phyloP scores from a whole-genome alignment of 1,139 yeast genomes.

The Scheffersomyces illinoinensis region DNA sequence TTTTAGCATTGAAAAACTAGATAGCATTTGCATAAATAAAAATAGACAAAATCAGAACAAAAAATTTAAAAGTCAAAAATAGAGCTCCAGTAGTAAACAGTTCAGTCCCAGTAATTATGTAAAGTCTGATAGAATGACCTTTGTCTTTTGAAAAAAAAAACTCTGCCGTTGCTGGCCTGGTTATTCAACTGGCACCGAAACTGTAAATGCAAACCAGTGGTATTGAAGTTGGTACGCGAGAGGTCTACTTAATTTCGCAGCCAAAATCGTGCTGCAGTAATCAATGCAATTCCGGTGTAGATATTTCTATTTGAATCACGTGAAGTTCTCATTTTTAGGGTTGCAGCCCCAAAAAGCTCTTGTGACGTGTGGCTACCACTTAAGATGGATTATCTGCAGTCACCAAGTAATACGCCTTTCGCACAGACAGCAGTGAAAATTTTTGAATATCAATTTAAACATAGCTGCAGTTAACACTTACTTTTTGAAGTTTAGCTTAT shows the following conservation, averaged over 20 bases:
- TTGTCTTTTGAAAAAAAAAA: no score
- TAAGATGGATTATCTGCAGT: background rate
- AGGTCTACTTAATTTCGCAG: background rate
- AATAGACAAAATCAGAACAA: no score
- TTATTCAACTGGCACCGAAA: background rate
- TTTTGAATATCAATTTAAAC: constrained; percentile 12
- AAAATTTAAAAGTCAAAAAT: no score
- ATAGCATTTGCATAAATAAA: background rate
- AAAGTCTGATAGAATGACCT: no score
- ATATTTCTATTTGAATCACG: background rate
- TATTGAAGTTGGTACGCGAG: background rate
- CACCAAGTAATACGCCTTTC: constrained; percentile 6
- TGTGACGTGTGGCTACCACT: background rate
- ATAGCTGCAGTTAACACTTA: background rate
- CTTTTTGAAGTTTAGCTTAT: constrained; percentile 7
- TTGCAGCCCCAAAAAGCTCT: constrained; percentile 5
- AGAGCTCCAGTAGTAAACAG: no score
- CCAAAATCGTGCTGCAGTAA: background rate
- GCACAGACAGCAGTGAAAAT: constrained; percentile 15
- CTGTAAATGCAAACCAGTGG: background rate
- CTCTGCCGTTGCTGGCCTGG: no score
- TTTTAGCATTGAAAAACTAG: constrained; percentile 39
- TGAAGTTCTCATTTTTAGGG: constrained; percentile 7
- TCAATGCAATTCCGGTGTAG: background rate
- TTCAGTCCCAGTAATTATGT: no score